A percentile compares a stretch with the other conserved stretches of the same genome.
These are phyloP conservation scores for Lomentospora prolificans DNA, from an alignment of 2,329 filamentous ascomycete genomes.

Conservation along the genomic window DNA sequence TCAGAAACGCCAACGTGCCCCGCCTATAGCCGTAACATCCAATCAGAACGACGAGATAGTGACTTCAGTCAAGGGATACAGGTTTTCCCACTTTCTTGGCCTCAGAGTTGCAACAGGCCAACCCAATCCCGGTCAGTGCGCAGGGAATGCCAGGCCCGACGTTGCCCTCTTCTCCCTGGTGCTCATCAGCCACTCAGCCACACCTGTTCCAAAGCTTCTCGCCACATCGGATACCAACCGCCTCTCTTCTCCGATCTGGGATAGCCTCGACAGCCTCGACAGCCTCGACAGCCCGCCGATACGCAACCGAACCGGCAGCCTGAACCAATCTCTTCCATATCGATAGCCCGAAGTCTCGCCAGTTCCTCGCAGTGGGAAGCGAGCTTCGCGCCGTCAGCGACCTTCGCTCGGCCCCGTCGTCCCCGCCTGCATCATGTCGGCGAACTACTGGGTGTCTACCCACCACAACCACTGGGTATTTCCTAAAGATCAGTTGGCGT, in stretches of 20 bases:
- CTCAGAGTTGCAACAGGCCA: too few species aligned
- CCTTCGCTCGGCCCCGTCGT: neutral
- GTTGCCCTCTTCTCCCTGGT: neutral
- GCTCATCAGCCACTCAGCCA: neutral
- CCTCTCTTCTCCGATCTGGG: neutral
- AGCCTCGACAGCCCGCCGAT: neutral
- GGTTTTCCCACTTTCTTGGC: neutral
- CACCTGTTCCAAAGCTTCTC: neutral
- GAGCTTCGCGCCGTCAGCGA: neutral
- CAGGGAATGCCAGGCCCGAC: neutral
- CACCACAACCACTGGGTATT: constrained; percentile 89
- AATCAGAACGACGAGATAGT: neutral
- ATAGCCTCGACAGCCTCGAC: neutral
- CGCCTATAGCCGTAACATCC: neutral
- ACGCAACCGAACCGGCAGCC: neutral
- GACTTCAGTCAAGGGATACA: neutral
- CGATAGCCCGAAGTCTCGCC: neutral
- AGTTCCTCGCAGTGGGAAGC: neutral
- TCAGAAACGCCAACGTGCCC: neutral
- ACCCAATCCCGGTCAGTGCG: neutral
- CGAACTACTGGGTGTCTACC: constrained; percentile 94
- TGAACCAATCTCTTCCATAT: neutral
- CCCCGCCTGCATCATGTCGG: constrained; percentile 55
- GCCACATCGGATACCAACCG: neutral
- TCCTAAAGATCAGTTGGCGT: constrained; percentile 67